Base-by-base conservation (phyloP, 2,329 filamentous ascomycete genomes). In the Xylariaceae sp. region DNA sequence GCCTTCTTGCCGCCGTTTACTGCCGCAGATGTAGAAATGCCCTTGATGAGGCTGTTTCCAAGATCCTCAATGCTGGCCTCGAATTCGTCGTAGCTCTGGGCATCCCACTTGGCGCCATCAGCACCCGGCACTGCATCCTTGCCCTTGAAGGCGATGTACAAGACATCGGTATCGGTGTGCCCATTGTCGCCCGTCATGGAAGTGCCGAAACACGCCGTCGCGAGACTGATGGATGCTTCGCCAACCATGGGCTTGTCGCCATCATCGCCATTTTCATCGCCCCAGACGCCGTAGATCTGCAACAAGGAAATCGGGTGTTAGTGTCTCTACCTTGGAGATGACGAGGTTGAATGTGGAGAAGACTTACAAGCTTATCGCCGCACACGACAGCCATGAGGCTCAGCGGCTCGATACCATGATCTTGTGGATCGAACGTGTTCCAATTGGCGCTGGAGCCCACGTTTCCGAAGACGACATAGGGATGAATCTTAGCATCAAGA, bases 91-190 rank as follows among this genome's bases (percentile, higher is more conserved):
- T 64, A 72, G 45, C 59, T 69, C 6, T 56, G 54, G 0, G 79
- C 76, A 8, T 63, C 61, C 80, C 80, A 85, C 22, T 71, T 63
- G 0, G 79, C 79, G 16, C 67, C 68, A 2, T 61, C 55, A 11
- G 65, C 60, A 1, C 78, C 79, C 0, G 78, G 78, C 1, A 81
- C 74, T 1, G 81, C 78, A 4, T 74, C 69, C 0, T 59, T 42
- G 2, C 79, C 79, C 0, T 65, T 65, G 53, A 85, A 85, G 0
- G 76, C 81, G 37, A 85, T 67, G 57, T 76, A 84, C 28, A 85
- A 59, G 0, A 84, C 76, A 56, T 85, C 78, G 26, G 77, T 68
- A 13, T 65, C 60, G 31, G 68, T 68, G 56, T 83, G 72, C 1
- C 81, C 80, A 40, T 60, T 65, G 55, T 81, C 63, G 3, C 79